Evolutionary conservation across 108 stramenopile genomes (phyloP).

Genomic region (Cyclotella sp.): DNA sequence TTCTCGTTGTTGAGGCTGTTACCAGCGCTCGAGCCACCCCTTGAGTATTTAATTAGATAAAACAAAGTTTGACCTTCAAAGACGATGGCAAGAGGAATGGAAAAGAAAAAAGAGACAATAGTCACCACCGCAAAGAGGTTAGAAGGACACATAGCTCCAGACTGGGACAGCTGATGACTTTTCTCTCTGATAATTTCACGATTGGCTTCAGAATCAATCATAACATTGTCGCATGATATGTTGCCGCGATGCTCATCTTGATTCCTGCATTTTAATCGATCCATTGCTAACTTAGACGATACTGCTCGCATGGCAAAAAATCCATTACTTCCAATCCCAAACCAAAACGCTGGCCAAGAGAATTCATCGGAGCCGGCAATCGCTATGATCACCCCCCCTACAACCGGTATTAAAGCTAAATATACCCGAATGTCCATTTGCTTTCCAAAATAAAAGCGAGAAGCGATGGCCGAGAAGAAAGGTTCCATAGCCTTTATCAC

Average conservation of each 20-base stretch:
- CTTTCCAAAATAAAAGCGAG: conserved; percentile 35
- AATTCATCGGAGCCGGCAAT: conserved; percentile 44
- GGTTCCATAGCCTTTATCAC: conserved; percentile 71
- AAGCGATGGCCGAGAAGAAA: conserved; percentile 54
- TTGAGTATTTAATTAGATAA: conserved; percentile 3
- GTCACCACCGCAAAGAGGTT: conserved; percentile 80
- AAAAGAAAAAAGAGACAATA: conserved; percentile 49
- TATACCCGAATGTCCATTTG: conserved; percentile 57
- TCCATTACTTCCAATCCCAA: conserved; percentile 76
- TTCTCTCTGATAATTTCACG: conserved; percentile 1
- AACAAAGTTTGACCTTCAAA: conserved; percentile 45
- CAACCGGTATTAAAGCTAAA: conserved; percentile 54
- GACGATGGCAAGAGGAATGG: conserved; percentile 56
- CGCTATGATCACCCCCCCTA: conserved; percentile 61
- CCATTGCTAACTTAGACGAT: conserved; percentile 67
- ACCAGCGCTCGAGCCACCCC: neutral
- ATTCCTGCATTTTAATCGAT: conserved; percentile 6
- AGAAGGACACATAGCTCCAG: conserved; percentile 34
- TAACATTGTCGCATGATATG: neutral
- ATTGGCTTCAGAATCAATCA: neutral
- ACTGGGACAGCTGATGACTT: neutral
- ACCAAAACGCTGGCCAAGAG: conserved; percentile 59
- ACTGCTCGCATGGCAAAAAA: conserved; percentile 70
- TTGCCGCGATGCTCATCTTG: neutral
- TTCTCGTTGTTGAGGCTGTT: neutral